Evolutionary conservation across 192 early-diverging fungal genomes (phyloP), one percentile per base, ranked within the genome.

Genomic region (Coemansia sp.): DNA sequence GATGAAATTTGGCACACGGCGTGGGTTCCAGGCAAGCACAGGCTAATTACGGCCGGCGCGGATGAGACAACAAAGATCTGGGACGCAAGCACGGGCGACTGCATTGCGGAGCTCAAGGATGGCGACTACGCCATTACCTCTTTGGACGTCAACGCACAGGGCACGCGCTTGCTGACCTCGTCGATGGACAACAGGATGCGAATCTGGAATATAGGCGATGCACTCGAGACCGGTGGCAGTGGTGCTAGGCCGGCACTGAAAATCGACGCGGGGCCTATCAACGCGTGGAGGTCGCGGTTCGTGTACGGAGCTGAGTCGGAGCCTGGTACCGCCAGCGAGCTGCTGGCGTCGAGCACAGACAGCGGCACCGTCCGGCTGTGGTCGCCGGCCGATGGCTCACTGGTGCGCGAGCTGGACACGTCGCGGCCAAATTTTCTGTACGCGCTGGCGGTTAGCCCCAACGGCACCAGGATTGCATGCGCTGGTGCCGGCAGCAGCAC

Each of bases 161-260:
- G 72, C 1, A 60, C 55, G 9, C 60, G 55, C 22, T 48, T 46
- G 14, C 48, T 75, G 52, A 68, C 72, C n/a, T 60, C 72, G 20
- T 69, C 64, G 5, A 75, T 75, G 72, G 72, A 75, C 61, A 62
- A 64, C 53, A 67, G 55, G 26, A 39, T 75, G 41, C 66, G 66
- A 1, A 38, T 75, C 38, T 75, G 72, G 72, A 38, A 64, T 40
- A 51, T 75, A 11, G 40, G 34, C 35, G 22, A 29, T 9, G 45
- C 23, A 24, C 17, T 9, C 33, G 9, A 26, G 8, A 18, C 15
- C 15, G 45, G 22, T 11, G 17, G 8, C 8, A 32, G 19, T 20
- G 22, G 13, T 10, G 22, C 38, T 15, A 41, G 34, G 23, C 70
- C 70, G 9, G 24, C 42, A 5, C 28, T 62, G 50, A 37, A 46